Base-by-base conservation (phyloP, 2,329 filamentous ascomycete genomes). In the Colletotrichum chlorophyti region DNA sequence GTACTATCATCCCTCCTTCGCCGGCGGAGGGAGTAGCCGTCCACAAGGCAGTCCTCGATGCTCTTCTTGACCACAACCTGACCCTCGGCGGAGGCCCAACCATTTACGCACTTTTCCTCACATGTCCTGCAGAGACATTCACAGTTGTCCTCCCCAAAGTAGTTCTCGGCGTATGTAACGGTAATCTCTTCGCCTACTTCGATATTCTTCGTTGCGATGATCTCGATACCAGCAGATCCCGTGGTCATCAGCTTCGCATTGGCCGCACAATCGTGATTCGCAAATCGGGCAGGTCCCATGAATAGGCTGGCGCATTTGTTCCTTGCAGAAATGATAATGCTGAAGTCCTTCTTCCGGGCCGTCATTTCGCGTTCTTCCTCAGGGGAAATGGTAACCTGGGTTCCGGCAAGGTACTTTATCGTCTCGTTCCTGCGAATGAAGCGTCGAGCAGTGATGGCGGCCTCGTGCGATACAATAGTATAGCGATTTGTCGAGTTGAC, bases 181-280 rank as follows among this genome's bases (percentile, higher is more conserved):
- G 95, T 99, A 59, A 99, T 96, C 72, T 99, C 95, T 60, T 99
- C 93, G 4, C 93, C 95, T 1, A 90, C 79, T 10, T 89, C 84
- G 61, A 99, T 98, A 58, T 93, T 83, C 64, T 88, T 86, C 29
- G 87, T 86, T 3, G 95, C 92, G 46, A 96, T 86, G 54, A 99
- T 93, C 69, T 96, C 91, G 78, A 99, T 97, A 31, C 92, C 92
- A 57, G 93, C 88, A 54, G 89, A 86, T 41, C 93, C 91, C 31
- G 87, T 90, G 31, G 92, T 97, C 65, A 91, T 89, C 40, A 99
- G 83, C 69, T 88, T 86, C 8, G 93, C 93, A 76, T 98, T 99
- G 27, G 95, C 92, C 65, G 90, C 84, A 76, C 95, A 99, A 73
- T 99, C 95, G 74, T 99, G 95, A 70, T 99, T 99, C 23, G 95